Conservation (phyloP, 2,329 filamentous ascomycete species). For the Talaromyces sp. region DNA sequence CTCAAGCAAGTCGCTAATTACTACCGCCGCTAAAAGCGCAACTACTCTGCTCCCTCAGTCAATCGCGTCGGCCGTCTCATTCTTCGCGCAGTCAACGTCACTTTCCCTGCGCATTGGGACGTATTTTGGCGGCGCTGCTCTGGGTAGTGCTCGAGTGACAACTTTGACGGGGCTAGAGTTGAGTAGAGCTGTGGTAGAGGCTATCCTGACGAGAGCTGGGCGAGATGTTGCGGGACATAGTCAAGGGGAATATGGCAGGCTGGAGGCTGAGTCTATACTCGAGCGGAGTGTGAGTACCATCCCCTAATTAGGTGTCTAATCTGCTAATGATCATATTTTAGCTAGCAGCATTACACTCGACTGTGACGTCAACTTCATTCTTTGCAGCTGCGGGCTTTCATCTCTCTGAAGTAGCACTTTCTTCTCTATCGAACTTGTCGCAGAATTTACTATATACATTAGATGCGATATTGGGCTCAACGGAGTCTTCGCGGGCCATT, state of each 20-base stretch:
- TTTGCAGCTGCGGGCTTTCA: constrained; percentile 47
- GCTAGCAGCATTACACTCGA: constrained; percentile 44
- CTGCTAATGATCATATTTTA: constrained; percentile 21
- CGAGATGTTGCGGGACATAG: constrained; percentile 43
- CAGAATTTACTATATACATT: constrained; percentile 45
- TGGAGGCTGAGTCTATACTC: constrained; percentile 44
- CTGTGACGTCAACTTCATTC: constrained; percentile 47
- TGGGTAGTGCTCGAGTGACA: constrained; percentile 44
- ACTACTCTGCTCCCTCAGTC: constrained; percentile 43
- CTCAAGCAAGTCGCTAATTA: not conserved
- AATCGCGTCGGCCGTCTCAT: constrained; percentile 44
- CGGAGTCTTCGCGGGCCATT: constrained; percentile 48
- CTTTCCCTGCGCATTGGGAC: constrained; percentile 44
- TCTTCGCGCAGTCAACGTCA: constrained; percentile 45
- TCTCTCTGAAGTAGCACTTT: constrained; percentile 43
- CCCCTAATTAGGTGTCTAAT: not conserved
- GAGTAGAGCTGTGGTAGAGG: constrained; percentile 45
- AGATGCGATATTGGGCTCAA: constrained; percentile 48
- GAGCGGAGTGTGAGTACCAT: constrained; percentile 44
- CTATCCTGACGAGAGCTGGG: constrained; percentile 43
- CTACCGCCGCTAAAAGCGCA: constrained; percentile 28
- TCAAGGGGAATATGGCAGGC: constrained; percentile 47
- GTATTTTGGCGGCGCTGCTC: constrained; percentile 42
- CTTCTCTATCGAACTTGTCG: constrained; percentile 42
- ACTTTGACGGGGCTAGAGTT: constrained; percentile 46